Percentiles rank a stretch among this genome's conserved stretches.
Evolutionary conservation across 2,329 filamentous ascomycete genomes (phyloP).

Genomic region (Venturia aucupariae): DNA sequence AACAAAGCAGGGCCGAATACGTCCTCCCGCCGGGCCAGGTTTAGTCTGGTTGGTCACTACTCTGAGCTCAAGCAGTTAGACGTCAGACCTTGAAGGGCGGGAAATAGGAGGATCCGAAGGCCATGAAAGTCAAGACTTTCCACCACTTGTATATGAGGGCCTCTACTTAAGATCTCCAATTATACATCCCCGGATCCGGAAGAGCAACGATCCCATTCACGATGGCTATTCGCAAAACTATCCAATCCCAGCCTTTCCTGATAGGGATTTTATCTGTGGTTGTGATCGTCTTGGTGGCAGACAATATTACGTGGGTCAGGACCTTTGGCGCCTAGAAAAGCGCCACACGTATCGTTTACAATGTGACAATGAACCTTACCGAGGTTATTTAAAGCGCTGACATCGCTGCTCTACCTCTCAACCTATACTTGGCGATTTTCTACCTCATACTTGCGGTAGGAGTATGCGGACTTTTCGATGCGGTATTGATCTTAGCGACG

Average conservation of each 20-base stretch:
- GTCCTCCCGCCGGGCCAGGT: too few species aligned
- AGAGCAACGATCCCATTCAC: neutral
- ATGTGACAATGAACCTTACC: conserved; percentile 11
- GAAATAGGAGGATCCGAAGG: neutral
- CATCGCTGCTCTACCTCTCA: conserved; percentile 3
- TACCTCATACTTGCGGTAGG: conserved; percentile 12
- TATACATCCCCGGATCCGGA: neutral
- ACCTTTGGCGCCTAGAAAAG: neutral
- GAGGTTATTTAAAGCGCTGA: neutral
- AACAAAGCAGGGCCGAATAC: neutral
- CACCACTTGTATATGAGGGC: neutral
- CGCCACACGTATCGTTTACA: conserved; percentile 6
- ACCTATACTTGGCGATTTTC: conserved; percentile 3
- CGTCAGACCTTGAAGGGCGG: too few species aligned
- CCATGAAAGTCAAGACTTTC: too few species aligned
- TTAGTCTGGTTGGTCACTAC: neutral
- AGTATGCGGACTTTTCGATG: conserved; percentile 8
- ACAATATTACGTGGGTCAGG: conserved; percentile 3
- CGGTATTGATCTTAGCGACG: neutral
- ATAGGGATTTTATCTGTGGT: conserved; percentile 11
- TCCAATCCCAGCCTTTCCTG: conserved; percentile 13
- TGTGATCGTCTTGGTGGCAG: conserved; percentile 8
- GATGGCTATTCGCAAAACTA: conserved; percentile 8
- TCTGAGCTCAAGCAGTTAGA: too few species aligned
- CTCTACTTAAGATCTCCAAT: neutral